Conservation (phyloP, 345 rosid species). For the Mercurialis annua region DNA sequence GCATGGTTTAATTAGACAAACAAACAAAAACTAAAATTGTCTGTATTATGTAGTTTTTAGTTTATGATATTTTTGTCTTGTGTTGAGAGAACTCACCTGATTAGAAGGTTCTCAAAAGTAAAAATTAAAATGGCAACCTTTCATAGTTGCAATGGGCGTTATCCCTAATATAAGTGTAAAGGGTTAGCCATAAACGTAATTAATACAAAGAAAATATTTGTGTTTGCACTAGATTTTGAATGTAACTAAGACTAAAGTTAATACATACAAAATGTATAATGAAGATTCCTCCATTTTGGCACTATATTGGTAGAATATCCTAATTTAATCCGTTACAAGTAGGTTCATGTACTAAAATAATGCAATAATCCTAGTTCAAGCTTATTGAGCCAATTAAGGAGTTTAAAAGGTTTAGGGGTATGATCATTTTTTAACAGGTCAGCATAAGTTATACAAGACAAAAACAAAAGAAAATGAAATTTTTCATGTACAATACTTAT, state of each 20-base stretch:
- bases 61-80: not conserved
- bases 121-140: not conserved
- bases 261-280: not conserved
- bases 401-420: not conserved
- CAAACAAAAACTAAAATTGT: conserved; percentile 1
- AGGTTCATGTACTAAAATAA: no score
- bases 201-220: no score
- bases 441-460: not conserved
- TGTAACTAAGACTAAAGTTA: not conserved
- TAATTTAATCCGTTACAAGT: not conserved
- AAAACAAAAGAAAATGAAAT: no score
- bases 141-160: not conserved
- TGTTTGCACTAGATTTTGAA: not conserved
- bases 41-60: not conserved
- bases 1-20: not conserved
- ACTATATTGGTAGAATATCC: not conserved
- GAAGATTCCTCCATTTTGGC: not conserved
- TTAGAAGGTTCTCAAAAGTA: not conserved
- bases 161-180: not conserved
- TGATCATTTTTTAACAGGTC: not conserved
- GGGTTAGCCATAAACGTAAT: no score
- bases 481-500: no score
- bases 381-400: no score
- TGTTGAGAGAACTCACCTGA: not conserved
- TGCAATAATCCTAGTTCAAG: no score